Conservation (phyloP, 164 flowering plant species). For the Cinnamomum micranthum region DNA sequence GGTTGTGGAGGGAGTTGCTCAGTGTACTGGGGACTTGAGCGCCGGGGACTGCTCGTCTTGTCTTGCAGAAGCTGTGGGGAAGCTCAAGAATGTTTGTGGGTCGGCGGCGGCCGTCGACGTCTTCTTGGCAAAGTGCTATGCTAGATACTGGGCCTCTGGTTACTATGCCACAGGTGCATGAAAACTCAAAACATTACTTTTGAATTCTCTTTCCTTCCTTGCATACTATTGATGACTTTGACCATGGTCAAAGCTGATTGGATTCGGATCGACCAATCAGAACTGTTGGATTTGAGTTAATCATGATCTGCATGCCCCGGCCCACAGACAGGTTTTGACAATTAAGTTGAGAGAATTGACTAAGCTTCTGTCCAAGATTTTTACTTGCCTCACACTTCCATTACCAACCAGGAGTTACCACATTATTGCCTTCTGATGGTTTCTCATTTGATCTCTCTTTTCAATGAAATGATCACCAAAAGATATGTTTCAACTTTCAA, state of each 20-base stretch:
- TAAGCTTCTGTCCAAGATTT: background rate
- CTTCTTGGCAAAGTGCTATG: slow-evolving; percentile 77
- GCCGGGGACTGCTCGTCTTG: slow-evolving; percentile 57
- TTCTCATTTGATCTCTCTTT: background rate
- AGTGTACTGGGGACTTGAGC: slow-evolving; percentile 78
- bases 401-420: background rate
- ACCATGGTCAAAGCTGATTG: no score
- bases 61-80: slow-evolving; percentile 52
- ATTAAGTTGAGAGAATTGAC: background rate
- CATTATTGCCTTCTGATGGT: no score
- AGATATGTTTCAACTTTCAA: no score
- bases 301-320: background rate
- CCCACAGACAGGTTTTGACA: no score
- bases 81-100: slow-evolving; percentile 73
- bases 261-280: no score
- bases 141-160: slow-evolving; percentile 87
- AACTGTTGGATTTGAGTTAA: background rate
- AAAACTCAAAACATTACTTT: no score
- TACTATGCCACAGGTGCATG: slow-evolving; percentile 27
- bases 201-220: no score
- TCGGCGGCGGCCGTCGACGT: slow-evolving; percentile 74
- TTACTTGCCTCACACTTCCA: no score
- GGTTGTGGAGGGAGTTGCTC: slow-evolving; percentile 65
- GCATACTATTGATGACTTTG: no score
- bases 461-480: no score